Base-by-base conservation (phyloP, 2,329 filamentous ascomycete species). In the Leptographium lundbergii region DNA sequence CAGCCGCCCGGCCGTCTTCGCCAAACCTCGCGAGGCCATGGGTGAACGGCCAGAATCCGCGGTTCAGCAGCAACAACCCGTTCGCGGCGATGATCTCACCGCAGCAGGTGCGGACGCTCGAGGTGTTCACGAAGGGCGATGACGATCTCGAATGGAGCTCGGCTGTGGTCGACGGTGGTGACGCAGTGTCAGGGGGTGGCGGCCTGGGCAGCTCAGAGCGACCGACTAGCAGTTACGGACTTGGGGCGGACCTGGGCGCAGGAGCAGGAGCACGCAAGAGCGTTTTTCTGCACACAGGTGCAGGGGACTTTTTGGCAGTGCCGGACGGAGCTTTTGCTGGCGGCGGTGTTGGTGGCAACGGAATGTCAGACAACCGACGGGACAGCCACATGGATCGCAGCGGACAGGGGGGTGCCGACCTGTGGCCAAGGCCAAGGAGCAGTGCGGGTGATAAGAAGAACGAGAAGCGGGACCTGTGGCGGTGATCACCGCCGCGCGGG, bases 11-110 rank as follows among this genome's bases (percentile, higher is more conserved):
- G 34, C 24, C 54, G 47, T 48, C 59, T 54, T 51, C 47, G 52
- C 45, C 24, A 2, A 14, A n/a, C 42, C 14, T 2, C 13, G 7
- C 64, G 14, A 66, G 65, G 47, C 65, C 65, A 34, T 67, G 65
- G 63, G 62, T 60, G 45, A 54, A 60, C 29, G 53, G 64, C 58
- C 60, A 65, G 53, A 70, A 70, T 59, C 69, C 67, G 14, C 77
- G 80, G 7, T 81, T 83, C 69, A 82, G 80, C 67, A 82, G 80
- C 62, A 84, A 83, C 68, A 84, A 84, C 64, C 80, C 80, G 2
- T 82, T 81, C 63, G 79, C 77, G 2, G 67, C 74, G 1, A 65
- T 70, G 45, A 63, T 69, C 57, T 61, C 64, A 56, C 62, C 64
- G n/a, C 64, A 64, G 47, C 58, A 62, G 52, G 57, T 66, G 57